Base-by-base conservation (phyloP, 2,329 filamentous ascomycete genomes). In the Amauroascus verrucosus region DNA sequence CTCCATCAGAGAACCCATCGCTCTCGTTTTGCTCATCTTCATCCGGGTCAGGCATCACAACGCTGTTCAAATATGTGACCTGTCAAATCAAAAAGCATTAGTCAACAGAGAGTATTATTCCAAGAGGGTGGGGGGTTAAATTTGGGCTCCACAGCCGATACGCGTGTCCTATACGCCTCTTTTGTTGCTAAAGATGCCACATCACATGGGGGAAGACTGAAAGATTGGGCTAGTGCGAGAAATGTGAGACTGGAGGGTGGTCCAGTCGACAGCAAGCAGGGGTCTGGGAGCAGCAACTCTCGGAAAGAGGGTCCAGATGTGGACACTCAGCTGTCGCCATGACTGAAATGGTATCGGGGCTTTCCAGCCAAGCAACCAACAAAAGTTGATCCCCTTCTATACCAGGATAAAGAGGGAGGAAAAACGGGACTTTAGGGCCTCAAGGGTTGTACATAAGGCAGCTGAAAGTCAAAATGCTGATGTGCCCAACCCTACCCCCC, bases 31-130 rank as follows among this genome's bases (percentile, higher is more conserved):
- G 69, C 4, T 69, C 70, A 4, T 65, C 64, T 9, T 72, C 71
- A 13, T 75, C 75, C 6, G 75, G 75, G 63, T 88, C 85, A 2
- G 85, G 85, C 83, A 86, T 86, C 54, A 87, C 83, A 41, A 86
- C 76, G 55, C 75, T 79, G 63, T 88, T 89, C 56, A 88, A 67
- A 67, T 85, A 86, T 28, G 81, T 80, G 51, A 88, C 74, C 84
- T 87, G 60, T 59, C 54, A 38, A 55, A 48, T 51, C 7, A n/a
- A 9, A 26, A n/a, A 26, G 8, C 53, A 13, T 37, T 14, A 43
- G 38, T 51, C 38, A 51, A 26, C n/a, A 43, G 38, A n/a, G 7
- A 16, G 11, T 11, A 30, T 46, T 16, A 24, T 11, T 11, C 24
- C 20, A 46, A 28, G 28, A 37, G 35, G 50, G 50, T 52, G 43